Percentiles rank a stretch among this genome's conserved stretches.
phyloP scores from a whole-genome alignment of 169 alveolate species.

The Condylostoma magnum region DNA sequence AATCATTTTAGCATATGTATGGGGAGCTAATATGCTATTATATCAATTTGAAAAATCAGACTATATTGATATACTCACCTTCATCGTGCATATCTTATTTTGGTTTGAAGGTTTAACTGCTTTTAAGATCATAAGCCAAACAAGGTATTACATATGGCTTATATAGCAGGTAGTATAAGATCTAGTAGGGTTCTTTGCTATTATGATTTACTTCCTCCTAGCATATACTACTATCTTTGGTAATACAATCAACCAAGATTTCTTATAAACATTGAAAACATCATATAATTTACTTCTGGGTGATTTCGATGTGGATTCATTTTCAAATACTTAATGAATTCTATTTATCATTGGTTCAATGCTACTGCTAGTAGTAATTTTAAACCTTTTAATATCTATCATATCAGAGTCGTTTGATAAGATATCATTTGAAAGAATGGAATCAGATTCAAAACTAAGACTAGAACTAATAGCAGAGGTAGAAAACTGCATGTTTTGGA shows the following conservation, averaged over 20 bases:
- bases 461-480: constrained; percentile 27
- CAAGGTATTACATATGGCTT: background rate
- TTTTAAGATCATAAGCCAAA: background rate
- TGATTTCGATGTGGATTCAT: background rate
- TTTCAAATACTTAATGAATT: background rate
- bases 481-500: constrained; percentile 19
- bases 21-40: background rate
- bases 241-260: background rate
- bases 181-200: background rate
- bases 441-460: constrained; percentile 2
- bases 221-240: background rate
- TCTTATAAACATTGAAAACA: background rate
- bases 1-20: background rate
- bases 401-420: constrained; percentile 16
- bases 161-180: background rate
- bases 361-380: constrained; percentile 5
- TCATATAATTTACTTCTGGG: constrained; percentile 26
- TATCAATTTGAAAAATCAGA: background rate
- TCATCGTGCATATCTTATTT: background rate
- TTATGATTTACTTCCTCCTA: background rate
- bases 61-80: background rate
- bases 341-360: background rate
- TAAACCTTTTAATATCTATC: constrained; percentile 17
- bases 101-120: background rate
- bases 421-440: background rate